Percentiles rank a stretch among this genome's conserved stretches.
Evolutionary conservation across 2,329 filamentous ascomycete species (phyloP).

Genomic region (Coleophoma eucalyptorum): DNA sequence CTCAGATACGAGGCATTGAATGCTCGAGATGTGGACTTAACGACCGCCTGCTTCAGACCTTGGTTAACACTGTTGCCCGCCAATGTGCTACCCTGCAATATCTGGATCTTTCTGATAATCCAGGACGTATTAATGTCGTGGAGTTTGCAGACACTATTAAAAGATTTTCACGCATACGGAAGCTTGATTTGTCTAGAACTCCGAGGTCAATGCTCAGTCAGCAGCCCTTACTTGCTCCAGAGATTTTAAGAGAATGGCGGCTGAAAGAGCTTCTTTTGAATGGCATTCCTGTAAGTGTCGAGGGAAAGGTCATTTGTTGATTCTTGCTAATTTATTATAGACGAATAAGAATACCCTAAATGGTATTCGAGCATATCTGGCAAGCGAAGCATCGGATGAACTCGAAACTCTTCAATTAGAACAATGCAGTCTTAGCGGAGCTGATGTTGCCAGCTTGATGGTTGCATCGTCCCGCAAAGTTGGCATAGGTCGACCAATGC

Average conservation of each 20-base stretch:
- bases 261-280: slow-evolving; percentile 64
- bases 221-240: slow-evolving; percentile 60
- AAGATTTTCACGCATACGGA: slow-evolving; percentile 62
- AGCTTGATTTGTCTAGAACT: slow-evolving; percentile 62
- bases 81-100: slow-evolving; percentile 66
- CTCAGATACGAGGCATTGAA: slow-evolving; percentile 64
- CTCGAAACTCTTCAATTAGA: slow-evolving; percentile 61
- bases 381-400: slow-evolving; percentile 53
- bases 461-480: slow-evolving; percentile 53
- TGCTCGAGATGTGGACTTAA: slow-evolving; percentile 59
- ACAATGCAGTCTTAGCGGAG: slow-evolving; percentile 62
- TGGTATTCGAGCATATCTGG: slow-evolving; percentile 60
- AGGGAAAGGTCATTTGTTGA: background rate
- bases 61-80: slow-evolving; percentile 59
- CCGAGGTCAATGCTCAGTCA: slow-evolving; percentile 54
- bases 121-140: slow-evolving; percentile 59
- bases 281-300: slow-evolving; percentile 44
- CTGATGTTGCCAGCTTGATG: slow-evolving; percentile 61
- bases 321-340: slow-evolving; percentile 21
- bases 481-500: slow-evolving; percentile 50
- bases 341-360: slow-evolving; percentile 61
- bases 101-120: slow-evolving; percentile 63
- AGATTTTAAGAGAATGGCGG: slow-evolving; percentile 63
- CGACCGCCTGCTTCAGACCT: slow-evolving; percentile 54
- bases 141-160: slow-evolving; percentile 64